phyloP scores from a whole-genome alignment of 352 stramenopile species.

The Phytophthora ohioensis region DNA sequence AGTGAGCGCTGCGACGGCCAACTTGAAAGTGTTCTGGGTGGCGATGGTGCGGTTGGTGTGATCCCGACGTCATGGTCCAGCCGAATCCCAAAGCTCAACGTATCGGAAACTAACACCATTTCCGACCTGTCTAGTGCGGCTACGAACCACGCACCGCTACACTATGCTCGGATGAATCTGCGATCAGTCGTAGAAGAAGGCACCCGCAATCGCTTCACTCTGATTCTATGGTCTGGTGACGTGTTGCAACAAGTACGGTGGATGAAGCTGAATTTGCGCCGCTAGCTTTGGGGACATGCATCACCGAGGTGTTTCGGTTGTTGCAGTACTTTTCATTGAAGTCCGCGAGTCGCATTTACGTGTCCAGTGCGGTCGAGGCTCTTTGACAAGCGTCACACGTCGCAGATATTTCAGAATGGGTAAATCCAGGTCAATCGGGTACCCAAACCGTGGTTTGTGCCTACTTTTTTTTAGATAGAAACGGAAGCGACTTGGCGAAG shows the following conservation, averaged over 20 bases:
- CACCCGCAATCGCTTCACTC: constrained; percentile 60
- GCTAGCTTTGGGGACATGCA: no score
- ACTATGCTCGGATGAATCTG: constrained; percentile 55
- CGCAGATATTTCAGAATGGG: no score
- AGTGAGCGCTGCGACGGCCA: constrained; percentile 68
- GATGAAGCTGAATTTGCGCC: no score
- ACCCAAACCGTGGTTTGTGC: no score
- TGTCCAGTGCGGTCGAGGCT: no score
- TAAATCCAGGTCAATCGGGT: no score
- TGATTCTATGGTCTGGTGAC: constrained; percentile 65
- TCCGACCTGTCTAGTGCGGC: constrained; percentile 1
- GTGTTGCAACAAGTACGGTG: constrained; percentile 76
- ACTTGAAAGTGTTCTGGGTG: constrained; percentile 68
- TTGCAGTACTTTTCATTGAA: no score
- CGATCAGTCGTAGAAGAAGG: constrained; percentile 71
- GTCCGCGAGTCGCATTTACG: no score
- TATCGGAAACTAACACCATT: neutral
- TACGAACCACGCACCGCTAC: constrained; percentile 11
- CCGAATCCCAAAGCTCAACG: constrained; percentile 18
- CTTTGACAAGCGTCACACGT: no score
- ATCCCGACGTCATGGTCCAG: constrained; percentile 48
- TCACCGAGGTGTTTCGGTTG: no score
- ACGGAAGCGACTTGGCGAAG: no score
- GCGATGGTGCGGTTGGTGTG: constrained; percentile 64
- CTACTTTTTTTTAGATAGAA: no score